Percentiles rank a stretch among this genome's conserved stretches.
phyloP scores from a whole-genome alignment of 2,329 filamentous ascomycete species.

The Spiromastix sp. region DNA sequence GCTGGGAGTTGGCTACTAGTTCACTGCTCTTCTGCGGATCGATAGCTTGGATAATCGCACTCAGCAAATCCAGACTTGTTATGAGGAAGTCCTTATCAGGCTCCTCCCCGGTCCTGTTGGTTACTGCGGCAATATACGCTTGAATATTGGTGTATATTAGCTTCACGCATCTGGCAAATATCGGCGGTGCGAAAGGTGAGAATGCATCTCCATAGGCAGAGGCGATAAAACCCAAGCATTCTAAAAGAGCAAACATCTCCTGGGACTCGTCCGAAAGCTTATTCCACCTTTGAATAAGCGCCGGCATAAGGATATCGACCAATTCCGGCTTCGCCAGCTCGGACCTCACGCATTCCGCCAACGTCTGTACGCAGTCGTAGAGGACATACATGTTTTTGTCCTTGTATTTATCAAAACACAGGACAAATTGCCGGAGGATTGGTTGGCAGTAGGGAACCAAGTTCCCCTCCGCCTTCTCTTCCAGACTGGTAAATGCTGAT shows the following conservation, averaged over 20 bases:
- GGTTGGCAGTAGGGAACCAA: slow-evolving; percentile 78
- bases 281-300: slow-evolving; percentile 78
- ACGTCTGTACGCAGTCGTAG: slow-evolving; percentile 95
- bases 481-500: slow-evolving; percentile 89
- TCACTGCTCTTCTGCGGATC: slow-evolving; percentile 62
- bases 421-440: slow-evolving; percentile 84
- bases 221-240: slow-evolving; percentile 90
- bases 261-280: slow-evolving; percentile 78
- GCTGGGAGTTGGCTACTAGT: slow-evolving; percentile 64
- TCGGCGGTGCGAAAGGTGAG: slow-evolving; percentile 70
- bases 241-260: slow-evolving; percentile 89
- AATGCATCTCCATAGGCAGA: slow-evolving; percentile 75
- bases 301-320: slow-evolving; percentile 83
- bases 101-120: slow-evolving; percentile 58
- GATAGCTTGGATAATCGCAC: slow-evolving; percentile 85
- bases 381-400: slow-evolving; percentile 98
- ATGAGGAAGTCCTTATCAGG: slow-evolving; percentile 97
- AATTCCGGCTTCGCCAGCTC: slow-evolving; percentile 70
- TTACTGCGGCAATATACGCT: slow-evolving; percentile 59
- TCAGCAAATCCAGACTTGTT: slow-evolving; percentile 86
- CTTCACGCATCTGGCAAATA: slow-evolving; percentile 78
- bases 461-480: slow-evolving; percentile 78
- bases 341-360: slow-evolving; percentile 82
- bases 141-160: slow-evolving; percentile 90
- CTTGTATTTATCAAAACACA: slow-evolving; percentile 91